phyloP scores from a whole-genome alignment of 2,329 filamentous ascomycete species.

The Pseudogymnoascus sp. region DNA sequence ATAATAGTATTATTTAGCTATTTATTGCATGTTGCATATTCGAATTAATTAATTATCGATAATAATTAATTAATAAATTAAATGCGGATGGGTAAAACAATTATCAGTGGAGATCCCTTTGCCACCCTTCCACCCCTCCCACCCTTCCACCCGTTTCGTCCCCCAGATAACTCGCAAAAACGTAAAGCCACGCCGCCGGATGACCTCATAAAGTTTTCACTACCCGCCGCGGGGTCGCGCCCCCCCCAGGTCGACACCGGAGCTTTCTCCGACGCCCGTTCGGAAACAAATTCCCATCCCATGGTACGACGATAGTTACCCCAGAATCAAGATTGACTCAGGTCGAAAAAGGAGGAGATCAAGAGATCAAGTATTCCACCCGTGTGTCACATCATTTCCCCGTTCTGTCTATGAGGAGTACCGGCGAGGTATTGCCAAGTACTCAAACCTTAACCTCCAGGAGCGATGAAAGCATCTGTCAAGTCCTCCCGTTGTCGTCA shows the following conservation, averaged over 20 bases:
- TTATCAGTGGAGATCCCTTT: background rate
- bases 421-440: background rate
- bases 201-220: constrained; percentile 1
- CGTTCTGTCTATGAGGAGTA: background rate
- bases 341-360: background rate
- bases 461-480: background rate
- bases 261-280: background rate
- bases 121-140: constrained; percentile 17
- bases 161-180: constrained; percentile 23
- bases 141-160: background rate
- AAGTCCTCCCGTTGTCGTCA: background rate
- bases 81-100: constrained; percentile 3
- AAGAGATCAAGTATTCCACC: background rate
- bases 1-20: background rate
- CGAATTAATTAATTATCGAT: background rate
- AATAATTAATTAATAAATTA: background rate
- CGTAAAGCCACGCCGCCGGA: constrained; percentile 3
- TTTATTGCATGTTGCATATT: background rate
- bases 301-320: background rate
- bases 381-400: background rate
- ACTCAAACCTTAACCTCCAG: background rate
- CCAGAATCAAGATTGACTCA: background rate
- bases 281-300: background rate
- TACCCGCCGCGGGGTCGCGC: background rate
- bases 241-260: background rate